Conservation (phyloP, 305 asterid species). For the Ruellia speciosa region DNA sequence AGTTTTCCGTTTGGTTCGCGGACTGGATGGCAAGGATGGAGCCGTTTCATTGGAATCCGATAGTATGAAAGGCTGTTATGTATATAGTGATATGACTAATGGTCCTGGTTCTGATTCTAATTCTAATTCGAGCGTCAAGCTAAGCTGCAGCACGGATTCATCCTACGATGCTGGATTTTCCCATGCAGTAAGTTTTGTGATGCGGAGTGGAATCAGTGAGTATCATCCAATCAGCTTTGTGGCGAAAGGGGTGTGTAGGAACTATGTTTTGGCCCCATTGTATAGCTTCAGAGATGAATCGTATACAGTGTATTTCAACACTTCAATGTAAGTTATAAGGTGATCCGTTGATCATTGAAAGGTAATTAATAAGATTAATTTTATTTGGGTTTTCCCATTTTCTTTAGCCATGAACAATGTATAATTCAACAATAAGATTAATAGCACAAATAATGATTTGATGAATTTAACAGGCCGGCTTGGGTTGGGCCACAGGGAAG, state of each 20-base stretch:
- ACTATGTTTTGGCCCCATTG: constrained; percentile 40
- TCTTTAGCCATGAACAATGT: too few relatives aligned
- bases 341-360: too few relatives aligned
- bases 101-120: background rate
- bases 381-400: too few relatives aligned
- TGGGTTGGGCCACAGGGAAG: too few relatives aligned
- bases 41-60: constrained; percentile 46
- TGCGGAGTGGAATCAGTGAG: constrained; percentile 30
- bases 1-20: constrained; percentile 36
- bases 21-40: constrained; percentile 33
- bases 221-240: constrained; percentile 51
- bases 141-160: constrained; percentile 25
- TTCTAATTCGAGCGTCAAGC: constrained; percentile 25
- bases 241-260: constrained; percentile 38
- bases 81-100: constrained; percentile 21
- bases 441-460: too few relatives aligned
- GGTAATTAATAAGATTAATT: background rate
- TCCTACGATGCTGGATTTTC: constrained; percentile 23
- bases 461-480: too few relatives aligned
- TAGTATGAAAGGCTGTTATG: constrained; percentile 35
- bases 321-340: constrained; percentile 13
- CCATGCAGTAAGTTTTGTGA: constrained; percentile 33
- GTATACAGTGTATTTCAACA: constrained; percentile 46
- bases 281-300: constrained; percentile 45
- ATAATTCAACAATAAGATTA: too few relatives aligned